Evolutionary conservation across 2,329 filamentous ascomycete species (phyloP).

Genomic region (Chalaropsis ovoidea): DNA sequence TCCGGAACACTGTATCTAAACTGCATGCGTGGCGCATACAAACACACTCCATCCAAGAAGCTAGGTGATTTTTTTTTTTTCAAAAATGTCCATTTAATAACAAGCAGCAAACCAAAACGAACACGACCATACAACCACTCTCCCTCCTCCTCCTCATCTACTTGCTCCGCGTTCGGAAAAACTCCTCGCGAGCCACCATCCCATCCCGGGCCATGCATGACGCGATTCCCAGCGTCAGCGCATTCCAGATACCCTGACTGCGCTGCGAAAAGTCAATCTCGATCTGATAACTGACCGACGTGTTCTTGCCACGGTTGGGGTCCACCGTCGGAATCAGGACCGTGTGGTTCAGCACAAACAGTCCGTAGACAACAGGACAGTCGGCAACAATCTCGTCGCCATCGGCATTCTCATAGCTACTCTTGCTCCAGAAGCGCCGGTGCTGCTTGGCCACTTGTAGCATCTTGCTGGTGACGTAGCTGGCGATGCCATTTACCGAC

Average conservation of each 20-base stretch:
- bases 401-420: background rate
- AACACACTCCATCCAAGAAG: no score
- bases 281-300: slow-evolving; percentile 38
- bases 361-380: slow-evolving; percentile 37
- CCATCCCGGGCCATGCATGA: slow-evolving; percentile 23
- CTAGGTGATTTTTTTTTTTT: no score
- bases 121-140: background rate
- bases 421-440: slow-evolving; percentile 32
- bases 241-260: slow-evolving; percentile 39
- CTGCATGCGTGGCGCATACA: background rate
- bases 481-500: slow-evolving; percentile 30
- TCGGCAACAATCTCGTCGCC: slow-evolving; percentile 24
- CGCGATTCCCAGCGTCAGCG: slow-evolving; percentile 35
- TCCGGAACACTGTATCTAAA: no score
- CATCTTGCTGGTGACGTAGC: slow-evolving; percentile 34
- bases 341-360: slow-evolving; percentile 36
- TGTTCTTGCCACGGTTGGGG: slow-evolving; percentile 32
- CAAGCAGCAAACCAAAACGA: background rate
- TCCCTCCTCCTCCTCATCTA: background rate
- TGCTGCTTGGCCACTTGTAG: slow-evolving; percentile 33
- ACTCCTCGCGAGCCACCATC: slow-evolving; percentile 16
- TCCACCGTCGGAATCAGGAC: slow-evolving; percentile 37
- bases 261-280: slow-evolving; percentile 35
- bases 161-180: background rate
- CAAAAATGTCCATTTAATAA: no score